Conservation (phyloP, 441 rosid species). For the Jatropha multifida region DNA sequence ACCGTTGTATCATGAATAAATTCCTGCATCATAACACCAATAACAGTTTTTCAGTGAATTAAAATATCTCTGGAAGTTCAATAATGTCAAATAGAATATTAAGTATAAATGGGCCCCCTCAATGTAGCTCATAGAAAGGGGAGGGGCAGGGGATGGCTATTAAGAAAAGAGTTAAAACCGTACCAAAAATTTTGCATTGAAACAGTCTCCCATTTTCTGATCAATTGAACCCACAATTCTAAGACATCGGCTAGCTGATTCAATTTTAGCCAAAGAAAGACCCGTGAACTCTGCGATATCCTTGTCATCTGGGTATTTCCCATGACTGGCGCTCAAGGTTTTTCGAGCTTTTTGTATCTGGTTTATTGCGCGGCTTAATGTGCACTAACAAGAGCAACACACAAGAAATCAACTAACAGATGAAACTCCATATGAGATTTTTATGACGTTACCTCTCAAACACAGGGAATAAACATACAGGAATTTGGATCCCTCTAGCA, state of each 20-base stretch:
- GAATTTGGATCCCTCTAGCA: slow-evolving; percentile 67
- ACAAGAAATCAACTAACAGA: slow-evolving; percentile 17
- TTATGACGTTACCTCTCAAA: slow-evolving; percentile 14
- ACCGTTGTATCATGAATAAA: slow-evolving; percentile 48
- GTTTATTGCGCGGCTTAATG: slow-evolving; percentile 47
- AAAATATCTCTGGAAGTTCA: slow-evolving; percentile 5
- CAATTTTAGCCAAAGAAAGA: slow-evolving; percentile 61
- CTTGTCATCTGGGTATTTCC: slow-evolving; percentile 55
- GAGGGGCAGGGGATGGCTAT: neutral
- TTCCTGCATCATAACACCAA: slow-evolving; percentile 47
- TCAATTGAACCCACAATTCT: slow-evolving; percentile 78
- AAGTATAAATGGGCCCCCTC: neutral
- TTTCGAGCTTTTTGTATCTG: slow-evolving; percentile 71
- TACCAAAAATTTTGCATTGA: slow-evolving; percentile 60
- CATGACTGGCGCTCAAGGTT: slow-evolving; percentile 41
- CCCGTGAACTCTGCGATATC: slow-evolving; percentile 63
- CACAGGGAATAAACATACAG: slow-evolving; percentile 44
- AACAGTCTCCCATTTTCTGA: slow-evolving; percentile 53
- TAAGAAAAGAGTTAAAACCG: too few species aligned
- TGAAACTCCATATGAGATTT: slow-evolving; percentile 18
- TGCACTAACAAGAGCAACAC: slow-evolving; percentile 35
- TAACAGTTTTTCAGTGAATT: slow-evolving; percentile 16
- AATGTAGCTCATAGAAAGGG: neutral
- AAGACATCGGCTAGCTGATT: slow-evolving; percentile 61
- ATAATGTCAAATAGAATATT: neutral